Evolutionary conservation across 345 rosid species (phyloP), one percentile per base, ranked within the genome.

Genomic region (Nephelium lappaceum): DNA sequence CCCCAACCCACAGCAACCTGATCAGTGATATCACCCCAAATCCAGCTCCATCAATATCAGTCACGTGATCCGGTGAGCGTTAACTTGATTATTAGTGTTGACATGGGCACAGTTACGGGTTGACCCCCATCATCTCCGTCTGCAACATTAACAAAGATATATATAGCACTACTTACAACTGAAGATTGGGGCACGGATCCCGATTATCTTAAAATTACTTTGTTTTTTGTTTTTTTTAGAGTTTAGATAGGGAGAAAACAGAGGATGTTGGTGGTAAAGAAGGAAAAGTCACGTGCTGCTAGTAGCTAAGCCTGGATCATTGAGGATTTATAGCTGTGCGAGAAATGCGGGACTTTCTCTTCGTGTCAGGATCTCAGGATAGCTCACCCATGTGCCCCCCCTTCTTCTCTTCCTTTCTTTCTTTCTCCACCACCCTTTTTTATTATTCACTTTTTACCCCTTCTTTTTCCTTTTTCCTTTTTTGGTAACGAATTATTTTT

Each of bases 131-230:
- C n/a, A n/a, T n/a, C 0, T 68, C 81, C 19, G 19, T 5, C 11
- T 1, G 0, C 3, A 3, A 25, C 21, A 64, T 63, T 25, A 66
- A 78, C 23, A n/a, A 14, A 19, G 62, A 31, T 31, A 31, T 43
- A 43, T 43, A 64, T 16, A 73, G 23, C 60, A 47, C 53, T 7
- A 64, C 42, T 81, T 58, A 72, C 77, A 71, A 0, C 51, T 88
- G 85, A 90, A 86, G 91, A 90, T 90, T 85, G 85, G 86, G 6
- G 89, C 89, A 69, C 90, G 80, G 88, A 86, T 86, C 88, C 93
- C 89, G 1, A 84, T 87, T 72, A 77, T 25, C 41, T 62, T 15
- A 25, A 38, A 65, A 8, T 27, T 14, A 55, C 64, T 43, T 8
- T 23, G 36, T 6, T 65, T 9, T 16, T 25, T 21, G 1, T 2